A percentile compares a stretch with the other conserved stretches of the same genome.
These are phyloP conservation scores for Paramecium sexaurelia DNA, from an alignment of 73 alveolate species.

Conservation along the genomic window DNA sequence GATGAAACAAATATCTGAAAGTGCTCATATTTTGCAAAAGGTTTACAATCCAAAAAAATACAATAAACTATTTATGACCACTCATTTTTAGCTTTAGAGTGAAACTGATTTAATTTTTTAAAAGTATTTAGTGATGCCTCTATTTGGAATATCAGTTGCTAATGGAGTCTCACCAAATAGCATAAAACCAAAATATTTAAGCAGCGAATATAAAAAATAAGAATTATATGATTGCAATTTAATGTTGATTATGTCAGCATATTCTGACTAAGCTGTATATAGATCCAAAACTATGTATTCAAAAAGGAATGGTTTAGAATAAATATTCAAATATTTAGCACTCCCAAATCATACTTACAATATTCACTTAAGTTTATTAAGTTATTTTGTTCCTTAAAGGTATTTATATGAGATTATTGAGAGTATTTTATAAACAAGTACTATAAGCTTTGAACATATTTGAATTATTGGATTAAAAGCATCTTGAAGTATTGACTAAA, in stretches of 20 bases:
- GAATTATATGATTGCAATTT: neutral
- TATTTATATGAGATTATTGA: neutral
- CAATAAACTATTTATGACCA: neutral
- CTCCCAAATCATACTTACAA: neutral
- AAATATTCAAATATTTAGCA: neutral
- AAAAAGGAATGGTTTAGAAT: neutral
- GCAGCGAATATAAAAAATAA: neutral
- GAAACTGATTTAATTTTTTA: neutral
- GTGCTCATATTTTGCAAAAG: neutral
- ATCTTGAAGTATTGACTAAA: neutral
- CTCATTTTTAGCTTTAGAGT: neutral
- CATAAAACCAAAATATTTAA: neutral
- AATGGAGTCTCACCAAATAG: neutral
- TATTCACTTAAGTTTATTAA: neutral
- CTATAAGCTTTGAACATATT: neutral
- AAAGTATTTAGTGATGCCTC: neutral
- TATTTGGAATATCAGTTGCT: neutral
- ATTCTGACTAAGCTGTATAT: neutral
- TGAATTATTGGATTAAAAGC: neutral
- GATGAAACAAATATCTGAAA: neutral
- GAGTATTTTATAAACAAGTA: neutral
- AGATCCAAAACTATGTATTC: neutral
- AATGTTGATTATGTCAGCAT: neutral
- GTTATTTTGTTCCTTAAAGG: neutral
- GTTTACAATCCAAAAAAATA: neutral